Base-by-base conservation (phyloP, 1,284 basidiomycete genomes). In the Apiotrichum porosum region DNA sequence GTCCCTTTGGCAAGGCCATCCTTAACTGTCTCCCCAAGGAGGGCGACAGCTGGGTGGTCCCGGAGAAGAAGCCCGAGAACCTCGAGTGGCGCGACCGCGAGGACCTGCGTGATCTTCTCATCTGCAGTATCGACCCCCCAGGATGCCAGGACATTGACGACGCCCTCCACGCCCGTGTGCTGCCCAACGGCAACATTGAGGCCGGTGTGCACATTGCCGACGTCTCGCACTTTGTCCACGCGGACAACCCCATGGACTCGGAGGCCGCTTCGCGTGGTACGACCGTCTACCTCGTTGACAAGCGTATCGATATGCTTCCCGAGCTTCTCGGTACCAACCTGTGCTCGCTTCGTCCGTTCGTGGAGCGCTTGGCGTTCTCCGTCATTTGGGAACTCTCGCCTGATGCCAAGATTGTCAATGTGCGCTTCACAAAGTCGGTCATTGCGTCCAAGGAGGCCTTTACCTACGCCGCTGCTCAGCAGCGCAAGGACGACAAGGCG, bases 61-160 rank as follows among this genome's bases (percentile, higher is more conserved):
- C 93, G 6, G 82, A 81, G 2, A 95, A 92, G 73, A 75, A 72
- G 34, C 69, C 71, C 0, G 69, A 70, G 5, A 66, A 73, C 38
- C 74, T 78, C 0, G 78, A 81, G 24, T 99, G 95, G 95, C 78
- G 82, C 55, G 85, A 87, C 59, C 78, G 95, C 54, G 84, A 88
- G 67, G 95, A 99, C 76, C 65, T 99, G 66, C 79, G 95, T 48
- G 82, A 86, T 44, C 73, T 97, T 62, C 78, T 86, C 38, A 83
- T 99, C 39, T 98, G 95, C 73, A 94, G 90, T 65, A 98, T 99
- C 62, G 95, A 99, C 74, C 94, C 94, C 2, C 92, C 90, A 86
- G 92, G 84, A 32, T 98, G 95, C 73, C 91, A 97, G 67, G 95
- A 99, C 74, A 99, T 99, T 36, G 95, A 99, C 68, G 95, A 99